phyloP scores from a whole-genome alignment of 768 basidiomycete species.

The Roridomyces roridus region DNA sequence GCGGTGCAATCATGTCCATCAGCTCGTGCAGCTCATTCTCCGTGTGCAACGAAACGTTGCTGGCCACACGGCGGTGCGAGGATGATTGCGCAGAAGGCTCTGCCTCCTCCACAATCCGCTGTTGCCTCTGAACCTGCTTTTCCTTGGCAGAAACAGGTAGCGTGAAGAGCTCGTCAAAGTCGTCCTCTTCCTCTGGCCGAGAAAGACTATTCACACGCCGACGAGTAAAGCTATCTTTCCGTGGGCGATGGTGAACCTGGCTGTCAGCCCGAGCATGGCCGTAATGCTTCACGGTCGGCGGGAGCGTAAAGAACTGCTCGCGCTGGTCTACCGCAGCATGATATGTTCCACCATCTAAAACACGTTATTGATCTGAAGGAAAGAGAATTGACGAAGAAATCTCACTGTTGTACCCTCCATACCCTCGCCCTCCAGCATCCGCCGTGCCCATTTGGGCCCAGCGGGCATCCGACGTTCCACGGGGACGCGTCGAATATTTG shows the following conservation, averaged over 20 bases:
- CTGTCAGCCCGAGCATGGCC: not conserved
- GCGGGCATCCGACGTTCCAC: constrained; percentile 79
- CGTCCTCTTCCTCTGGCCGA: not conserved
- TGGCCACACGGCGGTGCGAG: too few relatives aligned
- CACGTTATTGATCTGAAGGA: not conserved
- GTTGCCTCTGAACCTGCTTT: constrained; percentile 2
- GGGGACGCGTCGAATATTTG: constrained; percentile 50
- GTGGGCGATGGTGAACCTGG: not conserved
- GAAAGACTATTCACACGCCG: too few relatives aligned
- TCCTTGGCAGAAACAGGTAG: constrained; percentile 28
- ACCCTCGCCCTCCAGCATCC: constrained; percentile 29
- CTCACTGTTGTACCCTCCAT: constrained; percentile 13
- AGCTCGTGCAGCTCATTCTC: constrained; percentile 59
- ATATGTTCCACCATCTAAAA: not conserved
- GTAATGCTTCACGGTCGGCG: not conserved
- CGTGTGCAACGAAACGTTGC: constrained; percentile 52
- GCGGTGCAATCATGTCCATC: constrained; percentile 51
- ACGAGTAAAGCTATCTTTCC: not conserved
- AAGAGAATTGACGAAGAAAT: not conserved
- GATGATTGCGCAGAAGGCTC: constrained; percentile 31
- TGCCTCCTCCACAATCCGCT: constrained; percentile 25
- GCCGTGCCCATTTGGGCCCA: constrained; percentile 41
- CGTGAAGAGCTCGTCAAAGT: constrained; percentile 31
- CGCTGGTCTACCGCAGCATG: not conserved
- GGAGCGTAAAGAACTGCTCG: not conserved